These are phyloP conservation scores for Geotrichum aggregatum DNA, from an alignment of 1,139 yeast species.

Conservation along the genomic window DNA sequence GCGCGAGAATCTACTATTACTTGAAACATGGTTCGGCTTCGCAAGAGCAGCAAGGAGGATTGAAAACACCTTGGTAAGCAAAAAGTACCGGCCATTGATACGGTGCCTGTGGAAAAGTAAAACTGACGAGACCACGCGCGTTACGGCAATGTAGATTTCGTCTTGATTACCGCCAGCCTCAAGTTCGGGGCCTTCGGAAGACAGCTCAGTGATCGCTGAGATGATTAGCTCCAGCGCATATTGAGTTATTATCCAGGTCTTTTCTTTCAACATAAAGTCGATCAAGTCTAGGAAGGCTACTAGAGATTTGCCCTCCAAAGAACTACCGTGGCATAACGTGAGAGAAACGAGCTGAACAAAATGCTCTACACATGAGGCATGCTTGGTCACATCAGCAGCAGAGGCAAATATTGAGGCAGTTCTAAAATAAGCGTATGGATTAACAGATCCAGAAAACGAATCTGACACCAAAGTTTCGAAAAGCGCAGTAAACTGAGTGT, in stretches of 20 bases:
- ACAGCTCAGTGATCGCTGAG: constrained; percentile 38
- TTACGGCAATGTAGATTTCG: constrained; percentile 3
- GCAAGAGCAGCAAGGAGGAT: constrained; percentile 41
- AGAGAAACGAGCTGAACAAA: constrained; percentile 5
- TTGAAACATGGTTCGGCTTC: constrained; percentile 3
- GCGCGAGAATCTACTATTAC: neutral
- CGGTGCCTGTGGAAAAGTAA: constrained; percentile 67
- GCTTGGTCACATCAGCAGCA: constrained; percentile 10
- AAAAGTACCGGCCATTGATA: constrained; percentile 67
- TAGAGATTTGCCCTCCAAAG: constrained; percentile 8
- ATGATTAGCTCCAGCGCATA: constrained; percentile 57
- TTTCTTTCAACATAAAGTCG: constrained; percentile 46
- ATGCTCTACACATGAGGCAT: constrained; percentile 10
- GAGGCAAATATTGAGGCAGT: constrained; percentile 11
- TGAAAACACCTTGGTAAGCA: constrained; percentile 50
- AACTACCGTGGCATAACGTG: neutral
- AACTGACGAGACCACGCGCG: constrained; percentile 34
- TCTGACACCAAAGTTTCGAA: constrained; percentile 8
- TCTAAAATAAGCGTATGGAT: constrained; percentile 12
- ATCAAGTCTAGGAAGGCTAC: constrained; percentile 31
- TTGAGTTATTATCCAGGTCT: constrained; percentile 63
- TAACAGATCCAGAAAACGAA: constrained; percentile 1
- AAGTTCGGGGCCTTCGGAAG: constrained; percentile 22
- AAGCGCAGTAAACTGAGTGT: constrained; percentile 1
- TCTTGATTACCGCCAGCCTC: constrained; percentile 11